Base-by-base conservation (phyloP, 1,139 yeast genomes). In the Protomyces inouyei region DNA sequence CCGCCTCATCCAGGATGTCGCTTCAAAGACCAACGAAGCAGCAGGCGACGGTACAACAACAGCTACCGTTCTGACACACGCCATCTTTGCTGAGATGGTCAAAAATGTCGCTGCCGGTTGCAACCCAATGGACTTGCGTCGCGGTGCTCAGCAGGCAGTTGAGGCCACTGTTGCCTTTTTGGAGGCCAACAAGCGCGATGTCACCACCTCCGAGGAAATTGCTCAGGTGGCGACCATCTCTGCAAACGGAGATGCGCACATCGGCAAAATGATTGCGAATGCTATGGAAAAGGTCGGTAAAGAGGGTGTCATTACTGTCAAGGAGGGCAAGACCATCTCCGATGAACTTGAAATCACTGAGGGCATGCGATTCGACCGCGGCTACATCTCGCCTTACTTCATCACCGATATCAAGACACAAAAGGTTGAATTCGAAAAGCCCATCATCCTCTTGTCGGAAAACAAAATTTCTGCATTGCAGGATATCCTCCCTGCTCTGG, bases 281-380 rank as follows among this genome's bases (percentile, higher is more conserved):
- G 98, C 98, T 73, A 93, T 93, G 98, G 98, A 92, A 81, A 93
- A 93, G 80, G 98, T 93, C 68, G 98, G 98, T 74, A 95, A 93
- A 80, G 98, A 93, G 79, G 98, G 98, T 83, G 98, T 93, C 69
- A 93, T 93, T 76, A 93, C 98, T 72, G 96, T 93, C 75, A 86
- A 88, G 82, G 98, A 92, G 79, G 98, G 98, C 74, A 91, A 90
- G 83, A 92, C 98, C 71, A 83, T 92, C 75, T 96, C 90, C 78
- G 98, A 92, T 76, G 97, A 92, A 79, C 85, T 92, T 74, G 97
- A 92, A 79, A 96, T 92, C 71, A 93, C 98, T 70, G 98, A 93
- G 81, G 98, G 98, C 81, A 93, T 93, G 98, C 87, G 93, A 80
- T 93, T 95, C 74, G 98, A 93, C 82, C 91, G 98, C 76, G 98